Evolutionary conservation across 352 stramenopile species (phyloP).

Genomic region (Phytophthora aleatoria): DNA sequence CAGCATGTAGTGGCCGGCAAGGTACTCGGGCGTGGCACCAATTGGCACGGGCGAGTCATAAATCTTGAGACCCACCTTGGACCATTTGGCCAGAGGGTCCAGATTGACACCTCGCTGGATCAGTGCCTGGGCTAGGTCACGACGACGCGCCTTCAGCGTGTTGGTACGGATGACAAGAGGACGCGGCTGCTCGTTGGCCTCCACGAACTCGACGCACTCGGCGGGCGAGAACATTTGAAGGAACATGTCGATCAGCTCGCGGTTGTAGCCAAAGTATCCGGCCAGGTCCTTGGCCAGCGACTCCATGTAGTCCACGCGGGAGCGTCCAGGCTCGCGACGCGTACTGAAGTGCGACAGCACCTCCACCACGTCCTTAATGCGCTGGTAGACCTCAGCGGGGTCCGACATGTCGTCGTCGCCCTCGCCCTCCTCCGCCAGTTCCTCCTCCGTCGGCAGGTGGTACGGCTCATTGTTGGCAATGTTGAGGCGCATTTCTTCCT

Average conservation of each 20-base stretch:
- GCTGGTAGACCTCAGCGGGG: slow-evolving; percentile 90
- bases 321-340: slow-evolving; percentile 90
- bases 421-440: slow-evolving; percentile 61
- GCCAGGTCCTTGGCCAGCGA: slow-evolving; percentile 92
- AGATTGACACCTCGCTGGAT: slow-evolving; percentile 99
- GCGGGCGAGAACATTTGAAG: slow-evolving; percentile 97
- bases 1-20: slow-evolving; percentile 99
- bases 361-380: slow-evolving; percentile 94
- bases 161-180: slow-evolving; percentile 99
- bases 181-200: slow-evolving; percentile 97
- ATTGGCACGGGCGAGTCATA: slow-evolving; percentile 98
- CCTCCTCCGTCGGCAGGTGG: slow-evolving; percentile 80
- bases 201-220: slow-evolving; percentile 98
- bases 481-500: slow-evolving; percentile 89
- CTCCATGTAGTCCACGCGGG: slow-evolving; percentile 96
- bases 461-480: slow-evolving; percentile 86
- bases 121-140: slow-evolving; percentile 97
- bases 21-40: slow-evolving; percentile 99
- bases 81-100: slow-evolving; percentile 98
- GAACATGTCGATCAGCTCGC: slow-evolving; percentile 98
- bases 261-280: slow-evolving; percentile 98
- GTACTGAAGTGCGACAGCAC: slow-evolving; percentile 96
- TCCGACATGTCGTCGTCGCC: slow-evolving; percentile 60
- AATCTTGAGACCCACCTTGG: slow-evolving; percentile 99
- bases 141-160: slow-evolving; percentile 98